phyloP scores from a whole-genome alignment of 495 filamentous ascomycete genomes.

The Aspergillus saccharolyticus region DNA sequence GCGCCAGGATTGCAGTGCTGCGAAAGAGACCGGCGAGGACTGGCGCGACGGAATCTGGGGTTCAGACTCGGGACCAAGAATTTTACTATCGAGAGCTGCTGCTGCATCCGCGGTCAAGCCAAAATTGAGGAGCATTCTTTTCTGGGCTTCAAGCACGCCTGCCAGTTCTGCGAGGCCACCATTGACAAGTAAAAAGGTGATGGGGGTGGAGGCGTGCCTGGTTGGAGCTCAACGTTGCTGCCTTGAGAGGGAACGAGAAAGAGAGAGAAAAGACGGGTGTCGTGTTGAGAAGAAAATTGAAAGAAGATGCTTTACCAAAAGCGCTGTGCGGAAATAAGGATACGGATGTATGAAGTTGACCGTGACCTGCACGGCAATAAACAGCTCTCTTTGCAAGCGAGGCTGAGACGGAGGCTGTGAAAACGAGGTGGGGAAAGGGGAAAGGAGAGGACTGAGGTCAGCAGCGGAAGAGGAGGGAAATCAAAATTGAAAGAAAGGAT shows the following conservation, averaged over 20 bases:
- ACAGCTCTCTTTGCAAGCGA: not conserved
- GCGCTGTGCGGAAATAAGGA: not conserved
- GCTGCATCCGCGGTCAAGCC: slow-evolving; percentile 50
- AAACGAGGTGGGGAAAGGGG: not conserved
- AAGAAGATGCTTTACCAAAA: not conserved
- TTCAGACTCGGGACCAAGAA: slow-evolving; percentile 34
- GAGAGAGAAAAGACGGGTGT: not conserved
- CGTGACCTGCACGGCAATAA: slow-evolving; percentile 9
- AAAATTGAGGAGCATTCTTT: slow-evolving; percentile 44
- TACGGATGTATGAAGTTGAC: not conserved
- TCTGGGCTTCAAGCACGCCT: slow-evolving; percentile 8
- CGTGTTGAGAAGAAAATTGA: not conserved
- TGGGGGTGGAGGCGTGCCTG: not conserved
- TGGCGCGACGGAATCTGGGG: slow-evolving; percentile 27
- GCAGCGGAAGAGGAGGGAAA: not conserved
- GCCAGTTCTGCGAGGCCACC: slow-evolving; percentile 9
- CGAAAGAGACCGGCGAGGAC: slow-evolving; percentile 40
- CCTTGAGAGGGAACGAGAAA: not conserved
- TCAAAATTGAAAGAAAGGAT: not conserved
- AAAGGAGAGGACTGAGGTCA: slow-evolving; percentile 5
- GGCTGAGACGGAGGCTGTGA: slow-evolving; percentile 1
- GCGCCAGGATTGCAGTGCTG: slow-evolving; percentile 34
- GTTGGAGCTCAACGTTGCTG: not conserved
- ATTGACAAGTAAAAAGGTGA: slow-evolving; percentile 12
- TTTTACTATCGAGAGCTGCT: slow-evolving; percentile 55